A percentile compares a stretch with the other conserved stretches of the same genome.
These are phyloP conservation scores for Coemansia sp. DNA, from an alignment of 192 early-diverging fungal species.

Conservation along the genomic window DNA sequence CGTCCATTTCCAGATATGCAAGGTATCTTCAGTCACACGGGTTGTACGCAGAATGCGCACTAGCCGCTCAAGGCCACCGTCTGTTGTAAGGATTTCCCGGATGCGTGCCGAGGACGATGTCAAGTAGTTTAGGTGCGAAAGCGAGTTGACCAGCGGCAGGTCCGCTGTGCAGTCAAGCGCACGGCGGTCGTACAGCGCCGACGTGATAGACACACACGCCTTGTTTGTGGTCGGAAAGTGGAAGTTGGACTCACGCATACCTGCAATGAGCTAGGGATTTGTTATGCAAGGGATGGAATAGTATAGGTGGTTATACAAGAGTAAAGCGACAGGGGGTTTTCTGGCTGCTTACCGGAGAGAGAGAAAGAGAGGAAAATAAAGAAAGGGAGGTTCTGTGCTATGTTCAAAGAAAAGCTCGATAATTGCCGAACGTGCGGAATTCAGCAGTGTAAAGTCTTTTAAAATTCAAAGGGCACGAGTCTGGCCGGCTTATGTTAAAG, in stretches of 20 bases:
- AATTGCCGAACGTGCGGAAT: too few relatives aligned
- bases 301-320: too few relatives aligned
- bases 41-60: constrained; percentile 76
- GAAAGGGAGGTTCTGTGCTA: neutral
- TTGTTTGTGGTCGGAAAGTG: constrained; percentile 74
- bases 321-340: too few relatives aligned
- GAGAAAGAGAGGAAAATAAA: neutral
- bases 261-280: constrained; percentile 1
- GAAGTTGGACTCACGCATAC: constrained; percentile 82
- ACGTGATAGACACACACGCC: constrained; percentile 74
- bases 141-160: constrained; percentile 81
- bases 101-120: constrained; percentile 78
- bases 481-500: too few relatives aligned
- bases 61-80: constrained; percentile 87
- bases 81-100: constrained; percentile 73
- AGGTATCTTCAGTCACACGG: constrained; percentile 61
- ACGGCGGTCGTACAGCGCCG: constrained; percentile 86
- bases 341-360: too few relatives aligned
- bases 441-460: too few relatives aligned
- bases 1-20: constrained; percentile 78
- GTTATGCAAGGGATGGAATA: too few relatives aligned
- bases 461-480: too few relatives aligned
- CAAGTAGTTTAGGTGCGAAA: constrained; percentile 84
- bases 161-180: constrained; percentile 91
- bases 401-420: neutral